Conservation (phyloP, 192 early-diverging fungal species). For the Paraglomus brasilianum region DNA sequence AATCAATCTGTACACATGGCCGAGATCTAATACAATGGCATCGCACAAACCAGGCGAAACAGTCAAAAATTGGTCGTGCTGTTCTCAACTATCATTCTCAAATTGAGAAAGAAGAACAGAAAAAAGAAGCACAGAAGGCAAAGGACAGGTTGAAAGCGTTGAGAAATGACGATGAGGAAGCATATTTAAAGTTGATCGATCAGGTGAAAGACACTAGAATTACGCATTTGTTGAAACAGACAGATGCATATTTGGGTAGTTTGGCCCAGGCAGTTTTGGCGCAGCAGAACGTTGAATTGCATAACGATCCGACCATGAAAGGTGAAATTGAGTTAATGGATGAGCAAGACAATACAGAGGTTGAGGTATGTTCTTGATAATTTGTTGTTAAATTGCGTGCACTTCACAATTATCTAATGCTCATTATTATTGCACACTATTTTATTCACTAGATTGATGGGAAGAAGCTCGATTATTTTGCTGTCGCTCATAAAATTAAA, state of each 20-base stretch:
- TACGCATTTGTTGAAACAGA: conserved; percentile 87
- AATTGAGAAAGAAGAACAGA: conserved; percentile 93
- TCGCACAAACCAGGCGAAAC: conserved; percentile 62
- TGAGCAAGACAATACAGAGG: conserved; percentile 45
- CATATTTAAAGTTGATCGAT: conserved; percentile 93
- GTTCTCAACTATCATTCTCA: conserved; percentile 76
- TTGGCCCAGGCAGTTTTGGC: conserved; percentile 83
- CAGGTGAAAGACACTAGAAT: conserved; percentile 96
- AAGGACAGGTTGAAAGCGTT: conserved; percentile 96
- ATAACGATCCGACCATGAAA: conserved; percentile 39
- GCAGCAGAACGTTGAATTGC: conserved; percentile 67
- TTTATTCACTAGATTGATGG: conserved; percentile 35
- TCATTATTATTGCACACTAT: neutral
- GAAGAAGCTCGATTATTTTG: conserved; percentile 77
- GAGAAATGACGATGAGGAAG: conserved; percentile 96
- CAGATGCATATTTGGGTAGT: conserved; percentile 78
- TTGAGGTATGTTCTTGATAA: conserved; percentile 39
- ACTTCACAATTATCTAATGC: neutral
- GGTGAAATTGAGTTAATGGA: conserved; percentile 55
- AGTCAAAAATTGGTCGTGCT: conserved; percentile 70
- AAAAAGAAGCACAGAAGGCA: conserved; percentile 76
- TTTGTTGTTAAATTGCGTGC: neutral
- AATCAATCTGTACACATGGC: conserved; percentile 73
- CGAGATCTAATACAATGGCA: conserved; percentile 69
- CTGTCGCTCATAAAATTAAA: conserved; percentile 80